Percentiles rank a stretch among this genome's conserved stretches.
Evolutionary conservation across 2,329 filamentous ascomycete species (phyloP).

Genomic region (Pseudofabraea citricarpa): DNA sequence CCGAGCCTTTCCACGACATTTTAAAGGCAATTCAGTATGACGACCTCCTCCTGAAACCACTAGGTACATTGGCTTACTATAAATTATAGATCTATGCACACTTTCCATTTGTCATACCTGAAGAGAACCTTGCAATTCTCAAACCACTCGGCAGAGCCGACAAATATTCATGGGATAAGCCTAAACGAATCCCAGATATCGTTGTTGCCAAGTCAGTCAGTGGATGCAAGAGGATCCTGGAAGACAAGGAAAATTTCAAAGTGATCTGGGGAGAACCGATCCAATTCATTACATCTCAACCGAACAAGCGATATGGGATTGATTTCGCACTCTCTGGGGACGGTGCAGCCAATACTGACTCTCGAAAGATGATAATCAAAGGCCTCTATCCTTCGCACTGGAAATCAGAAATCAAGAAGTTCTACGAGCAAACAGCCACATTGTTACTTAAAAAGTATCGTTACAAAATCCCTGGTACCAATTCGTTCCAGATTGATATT

Average conservation of each 20-base stretch:
- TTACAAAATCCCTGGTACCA: conserved; percentile 48
- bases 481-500: conserved; percentile 64
- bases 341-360: conserved; percentile 39
- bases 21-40: conserved; percentile 69
- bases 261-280: conserved; percentile 61
- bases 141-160: conserved; percentile 61
- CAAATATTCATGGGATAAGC: conserved; percentile 65
- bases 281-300: conserved; percentile 56
- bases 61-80: too few relatives aligned
- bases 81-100: conserved; percentile 72
- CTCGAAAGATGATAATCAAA: conserved; percentile 49
- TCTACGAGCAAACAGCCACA: conserved; percentile 59
- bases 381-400: conserved; percentile 60
- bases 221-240: conserved; percentile 57
- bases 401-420: conserved; percentile 56
- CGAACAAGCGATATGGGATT: conserved; percentile 42
- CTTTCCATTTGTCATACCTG: conserved; percentile 54
- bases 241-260: conserved; percentile 54
- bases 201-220: conserved; percentile 57
- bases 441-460: conserved; percentile 60
- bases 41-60: too few relatives aligned
- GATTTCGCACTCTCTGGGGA: conserved; percentile 54
- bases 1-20: conserved; percentile 75
- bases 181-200: conserved; percentile 42
- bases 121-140: conserved; percentile 68